These are phyloP conservation scores for Steccherinum ochraceum DNA, from an alignment of 768 basidiomycete species.

Conservation along the genomic window DNA sequence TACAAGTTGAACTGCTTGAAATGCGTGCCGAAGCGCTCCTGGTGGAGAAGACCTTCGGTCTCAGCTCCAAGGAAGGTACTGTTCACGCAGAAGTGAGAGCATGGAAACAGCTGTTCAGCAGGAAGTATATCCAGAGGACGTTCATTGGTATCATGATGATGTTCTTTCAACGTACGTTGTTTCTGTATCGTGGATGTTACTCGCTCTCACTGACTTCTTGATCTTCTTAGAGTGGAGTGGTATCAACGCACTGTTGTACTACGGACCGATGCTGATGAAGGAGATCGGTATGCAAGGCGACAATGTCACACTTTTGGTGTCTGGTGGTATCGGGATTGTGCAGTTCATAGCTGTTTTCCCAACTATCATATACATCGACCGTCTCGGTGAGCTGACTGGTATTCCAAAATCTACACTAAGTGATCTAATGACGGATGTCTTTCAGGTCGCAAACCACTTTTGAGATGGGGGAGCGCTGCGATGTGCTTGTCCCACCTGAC, in stretches of 20 bases:
- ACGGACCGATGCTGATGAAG: slow-evolving; percentile 66
- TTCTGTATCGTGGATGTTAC: background rate
- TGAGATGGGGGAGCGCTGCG: slow-evolving; percentile 50
- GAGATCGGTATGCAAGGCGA: slow-evolving; percentile 60
- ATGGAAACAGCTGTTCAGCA: slow-evolving; percentile 54
- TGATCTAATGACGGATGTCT: background rate
- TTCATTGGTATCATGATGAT: slow-evolving; percentile 67
- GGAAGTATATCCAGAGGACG: slow-evolving; percentile 53
- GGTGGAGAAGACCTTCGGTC: slow-evolving; percentile 29
- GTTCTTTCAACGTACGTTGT: slow-evolving; percentile 72
- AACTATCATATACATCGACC: slow-evolving; percentile 65
- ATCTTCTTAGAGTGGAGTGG: slow-evolving; percentile 69
- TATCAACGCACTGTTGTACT: slow-evolving; percentile 80
- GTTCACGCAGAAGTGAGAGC: slow-evolving; percentile 30
- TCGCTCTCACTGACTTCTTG: background rate
- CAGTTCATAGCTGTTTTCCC: slow-evolving; percentile 75
- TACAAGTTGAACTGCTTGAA: slow-evolving; percentile 68
- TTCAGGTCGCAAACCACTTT: slow-evolving; percentile 57
- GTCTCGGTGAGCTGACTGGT: slow-evolving; percentile 41
- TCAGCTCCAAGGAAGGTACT: slow-evolving; percentile 4
- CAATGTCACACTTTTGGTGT: slow-evolving; percentile 54
- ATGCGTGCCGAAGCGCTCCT: slow-evolving; percentile 65
- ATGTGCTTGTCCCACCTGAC: slow-evolving; percentile 63
- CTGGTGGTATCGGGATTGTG: slow-evolving; percentile 74
- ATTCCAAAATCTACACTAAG: no score